Percentiles rank a stretch among this genome's conserved stretches.
Evolutionary conservation across 1,139 yeast species (phyloP).

Genomic region (Geotrichum bryndzae): DNA sequence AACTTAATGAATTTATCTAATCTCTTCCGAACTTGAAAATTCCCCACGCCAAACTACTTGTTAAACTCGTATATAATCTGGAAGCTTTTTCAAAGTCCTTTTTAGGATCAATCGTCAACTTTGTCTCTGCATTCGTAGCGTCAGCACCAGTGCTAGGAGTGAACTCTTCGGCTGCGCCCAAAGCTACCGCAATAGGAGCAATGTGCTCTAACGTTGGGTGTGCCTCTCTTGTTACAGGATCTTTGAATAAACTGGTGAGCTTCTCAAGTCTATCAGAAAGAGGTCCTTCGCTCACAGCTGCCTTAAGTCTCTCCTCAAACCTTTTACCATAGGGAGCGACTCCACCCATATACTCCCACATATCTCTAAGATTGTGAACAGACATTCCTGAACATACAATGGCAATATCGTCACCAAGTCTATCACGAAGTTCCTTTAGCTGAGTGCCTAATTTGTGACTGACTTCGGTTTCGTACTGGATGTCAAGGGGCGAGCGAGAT

Average conservation of each 20-base stretch:
- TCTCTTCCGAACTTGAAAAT: conserved; percentile 13
- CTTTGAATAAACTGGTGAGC: conserved; percentile 7
- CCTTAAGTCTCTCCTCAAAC: conserved; percentile 43
- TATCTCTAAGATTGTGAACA: conserved; percentile 65
- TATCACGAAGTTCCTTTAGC: conserved; percentile 46
- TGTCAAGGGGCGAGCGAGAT: background rate
- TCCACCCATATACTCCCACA: conserved; percentile 24
- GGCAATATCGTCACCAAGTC: conserved; percentile 39
- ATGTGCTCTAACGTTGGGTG: conserved; percentile 17
- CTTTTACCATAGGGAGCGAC: conserved; percentile 43
- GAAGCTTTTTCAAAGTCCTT: conserved; percentile 8
- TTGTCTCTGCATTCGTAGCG: background rate
- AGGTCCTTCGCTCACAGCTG: conserved; percentile 23
- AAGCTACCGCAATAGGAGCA: conserved; percentile 16
- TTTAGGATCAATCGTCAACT: background rate
- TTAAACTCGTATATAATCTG: conserved; percentile 3
- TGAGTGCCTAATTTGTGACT: conserved; percentile 54
- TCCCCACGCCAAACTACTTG: conserved; percentile 16
- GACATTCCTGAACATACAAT: conserved; percentile 70
- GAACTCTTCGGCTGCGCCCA: conserved; percentile 7
- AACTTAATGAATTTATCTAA: background rate
- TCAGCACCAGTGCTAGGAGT: background rate
- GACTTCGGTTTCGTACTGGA: conserved; percentile 37
- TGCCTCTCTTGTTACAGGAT: conserved; percentile 6
- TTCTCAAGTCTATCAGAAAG: background rate